These are phyloP conservation scores for Acacia acuminata DNA, from an alignment of 306 rosid species.

Conservation along the genomic window DNA sequence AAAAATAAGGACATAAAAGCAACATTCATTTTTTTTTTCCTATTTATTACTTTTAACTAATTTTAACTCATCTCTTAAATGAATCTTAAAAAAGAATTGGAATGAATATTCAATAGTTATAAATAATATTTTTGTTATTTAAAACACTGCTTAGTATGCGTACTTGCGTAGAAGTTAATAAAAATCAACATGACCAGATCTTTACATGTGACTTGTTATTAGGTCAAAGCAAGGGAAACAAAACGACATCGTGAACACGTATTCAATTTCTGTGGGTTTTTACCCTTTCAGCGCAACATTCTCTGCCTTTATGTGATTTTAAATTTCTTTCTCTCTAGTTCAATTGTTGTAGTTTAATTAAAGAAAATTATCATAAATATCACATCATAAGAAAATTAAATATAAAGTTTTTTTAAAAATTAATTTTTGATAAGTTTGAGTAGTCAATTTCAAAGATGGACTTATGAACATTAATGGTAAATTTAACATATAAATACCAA, in stretches of 20 bases:
- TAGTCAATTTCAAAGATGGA: too few species aligned
- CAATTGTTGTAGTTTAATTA: too few species aligned
- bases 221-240: constrained; percentile 21
- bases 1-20: too few species aligned
- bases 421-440: not conserved
- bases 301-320: not conserved
- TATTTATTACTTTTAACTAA: too few species aligned
- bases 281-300: not conserved
- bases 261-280: not conserved
- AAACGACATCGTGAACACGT: not conserved
- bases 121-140: not conserved
- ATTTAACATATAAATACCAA: too few species aligned
- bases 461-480: too few species aligned
- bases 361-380: not conserved
- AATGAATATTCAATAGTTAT: too few species aligned
- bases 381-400: not conserved
- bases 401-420: not conserved
- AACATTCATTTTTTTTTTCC: too few species aligned
- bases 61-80: too few species aligned
- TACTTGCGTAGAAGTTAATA: not conserved
- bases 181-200: constrained; percentile 9
- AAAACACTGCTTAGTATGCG: not conserved
- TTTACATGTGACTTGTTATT: constrained; percentile 14
- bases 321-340: not conserved
- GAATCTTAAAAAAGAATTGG: too few species aligned